A percentile compares a stretch with the other conserved stretches of the same genome.
phyloP scores from a whole-genome alignment of 257 asterid genomes.

The Salvia miltiorrhiza region DNA sequence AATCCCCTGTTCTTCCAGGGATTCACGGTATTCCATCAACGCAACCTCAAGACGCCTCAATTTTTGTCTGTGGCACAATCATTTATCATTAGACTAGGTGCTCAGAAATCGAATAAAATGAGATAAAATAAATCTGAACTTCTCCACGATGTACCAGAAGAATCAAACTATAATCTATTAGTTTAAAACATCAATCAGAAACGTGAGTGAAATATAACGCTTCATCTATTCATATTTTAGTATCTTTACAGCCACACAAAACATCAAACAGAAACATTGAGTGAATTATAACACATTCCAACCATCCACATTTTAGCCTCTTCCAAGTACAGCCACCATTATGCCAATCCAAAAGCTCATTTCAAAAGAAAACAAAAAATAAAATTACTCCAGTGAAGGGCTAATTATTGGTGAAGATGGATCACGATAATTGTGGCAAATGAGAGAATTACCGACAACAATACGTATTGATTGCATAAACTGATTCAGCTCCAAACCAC shows the following conservation, averaged over 20 bases:
- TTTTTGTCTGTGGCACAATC: conserved; percentile 58
- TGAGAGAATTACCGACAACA: neutral
- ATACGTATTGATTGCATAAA: neutral
- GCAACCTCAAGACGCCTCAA: conserved; percentile 88
- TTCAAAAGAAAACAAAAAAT: neutral
- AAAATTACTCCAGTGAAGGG: neutral
- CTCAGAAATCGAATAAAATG: neutral
- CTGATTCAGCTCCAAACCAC: neutral
- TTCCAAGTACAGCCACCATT: neutral
- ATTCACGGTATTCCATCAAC: conserved; percentile 83
- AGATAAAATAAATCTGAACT: neutral
- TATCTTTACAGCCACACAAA: no score
- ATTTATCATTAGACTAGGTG: conserved; percentile 10
- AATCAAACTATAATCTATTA: conserved; percentile 12
- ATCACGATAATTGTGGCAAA: neutral
- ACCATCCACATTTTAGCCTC: no score
- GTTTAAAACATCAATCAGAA: neutral
- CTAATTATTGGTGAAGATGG: neutral
- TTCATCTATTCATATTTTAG: neutral
- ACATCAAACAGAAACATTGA: no score
- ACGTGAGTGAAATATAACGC: neutral
- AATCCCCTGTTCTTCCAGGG: conserved; percentile 81
- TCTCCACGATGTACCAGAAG: conserved; percentile 4
- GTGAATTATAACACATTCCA: no score
- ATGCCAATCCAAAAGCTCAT: neutral